Base-by-base conservation (phyloP, 2,329 filamentous ascomycete species). In the Cytospora piceae region DNA sequence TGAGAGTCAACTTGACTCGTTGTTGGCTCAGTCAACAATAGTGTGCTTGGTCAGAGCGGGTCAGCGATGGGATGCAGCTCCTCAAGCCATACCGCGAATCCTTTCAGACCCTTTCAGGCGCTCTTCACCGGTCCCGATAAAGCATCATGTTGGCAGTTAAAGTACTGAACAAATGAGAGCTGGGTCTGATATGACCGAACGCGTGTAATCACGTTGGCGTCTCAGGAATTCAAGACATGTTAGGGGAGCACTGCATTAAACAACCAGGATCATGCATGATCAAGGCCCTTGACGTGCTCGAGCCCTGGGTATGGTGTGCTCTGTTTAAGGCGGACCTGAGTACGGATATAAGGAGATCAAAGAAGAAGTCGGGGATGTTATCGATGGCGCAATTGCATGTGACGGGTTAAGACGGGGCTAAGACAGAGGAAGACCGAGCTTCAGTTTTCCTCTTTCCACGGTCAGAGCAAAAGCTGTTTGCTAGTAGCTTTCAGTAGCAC, bases 291-390 rank as follows among this genome's bases (percentile, higher is more conserved):
- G 52, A 57, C 60, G 60, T 63, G 60, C 60, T 63, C 14, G 8
- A n/a, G 20, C 60, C 60, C 60, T 22, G n/a, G 60, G 17, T 20
- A 56, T 63, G 60, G 42, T 54, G 60, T 63, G 60, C 53, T 63
- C 4, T 24, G 20, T n/a, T 11, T n/a, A 32, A 39, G 12, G 54
- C 37, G 20, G 8, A 32, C 20, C 22, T 39, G 54, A 17, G 24
- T n/a, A 32, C 11, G 31, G 27, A 17, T 34, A 17, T 29, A 32
- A 20, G 7, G 14, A 17, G 14, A 39, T 5, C 12, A 42, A 20
- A 17, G 2, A 39, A 39, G 37, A 42, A 1, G 39, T 37, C 34
- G 34, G 34, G 3, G 34, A 14, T 37, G 34, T 6, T 34, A 6
- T 37, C 34, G 34, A 37, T 37, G 34, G 34, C 34, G 34, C 34